phyloP scores from a whole-genome alignment of 306 rosid species.

The Lathyrus sativus region DNA sequence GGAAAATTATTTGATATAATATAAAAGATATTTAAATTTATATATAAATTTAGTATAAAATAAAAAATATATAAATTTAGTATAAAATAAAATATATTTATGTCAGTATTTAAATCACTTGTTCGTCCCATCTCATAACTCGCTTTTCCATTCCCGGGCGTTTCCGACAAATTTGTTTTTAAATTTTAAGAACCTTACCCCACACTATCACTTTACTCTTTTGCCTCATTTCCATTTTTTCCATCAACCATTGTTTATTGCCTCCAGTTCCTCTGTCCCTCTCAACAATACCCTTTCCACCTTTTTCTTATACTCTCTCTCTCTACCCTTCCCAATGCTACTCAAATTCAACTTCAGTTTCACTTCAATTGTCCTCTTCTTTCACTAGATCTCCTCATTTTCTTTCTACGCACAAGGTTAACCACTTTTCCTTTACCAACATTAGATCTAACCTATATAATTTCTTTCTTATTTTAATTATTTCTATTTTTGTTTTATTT shows the following conservation, averaged over 20 bases:
- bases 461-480: slow-evolving; percentile 27
- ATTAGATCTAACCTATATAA: slow-evolving; percentile 40
- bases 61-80: too few relatives aligned
- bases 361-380: slow-evolving; percentile 20
- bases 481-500: neutral
- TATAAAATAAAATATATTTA: too few relatives aligned
- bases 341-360: slow-evolving; percentile 30
- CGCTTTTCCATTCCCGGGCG: slow-evolving; percentile 3
- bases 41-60: too few relatives aligned
- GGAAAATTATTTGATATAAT: too few relatives aligned
- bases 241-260: slow-evolving; percentile 38
- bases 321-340: slow-evolving; percentile 24
- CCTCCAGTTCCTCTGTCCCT: slow-evolving; percentile 40
- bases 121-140: neutral
- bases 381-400: slow-evolving; percentile 54
- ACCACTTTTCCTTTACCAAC: neutral
- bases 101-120: too few relatives aligned
- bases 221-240: slow-evolving; percentile 27
- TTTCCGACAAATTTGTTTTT: slow-evolving; percentile 7
- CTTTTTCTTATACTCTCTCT: slow-evolving; percentile 43
- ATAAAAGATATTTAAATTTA: too few relatives aligned
- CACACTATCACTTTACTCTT: slow-evolving; percentile 20
- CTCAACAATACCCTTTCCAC: slow-evolving; percentile 19
- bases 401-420: slow-evolving; percentile 22
- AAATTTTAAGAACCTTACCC: slow-evolving; percentile 35